Evolutionary conservation across 805 yeast species (phyloP).

Genomic region (Kurtzmaniella cleridarum): DNA sequence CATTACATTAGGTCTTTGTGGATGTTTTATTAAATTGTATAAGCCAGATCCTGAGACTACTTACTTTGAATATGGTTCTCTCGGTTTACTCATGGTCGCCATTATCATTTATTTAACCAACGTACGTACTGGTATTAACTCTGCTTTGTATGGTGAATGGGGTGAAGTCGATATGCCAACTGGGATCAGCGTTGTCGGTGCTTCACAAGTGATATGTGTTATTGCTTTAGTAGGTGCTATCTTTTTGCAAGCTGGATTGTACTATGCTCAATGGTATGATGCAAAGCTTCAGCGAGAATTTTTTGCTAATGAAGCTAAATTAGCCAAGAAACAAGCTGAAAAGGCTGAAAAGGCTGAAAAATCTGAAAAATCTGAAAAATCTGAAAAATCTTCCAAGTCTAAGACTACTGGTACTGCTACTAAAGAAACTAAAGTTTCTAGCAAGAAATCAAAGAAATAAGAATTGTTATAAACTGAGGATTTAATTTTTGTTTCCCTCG

Average conservation of each 20-base stretch:
- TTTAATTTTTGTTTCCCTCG: too few relatives aligned
- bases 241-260: constrained; percentile 80
- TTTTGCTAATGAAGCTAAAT: constrained; percentile 20
- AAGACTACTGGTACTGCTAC: constrained; percentile 8
- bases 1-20: constrained; percentile 60
- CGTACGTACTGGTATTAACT: constrained; percentile 70
- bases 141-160: constrained; percentile 74
- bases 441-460: constrained; percentile 9
- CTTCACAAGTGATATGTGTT: constrained; percentile 74
- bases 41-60: constrained; percentile 83
- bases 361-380: constrained; percentile 11
- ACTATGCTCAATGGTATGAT: constrained; percentile 73
- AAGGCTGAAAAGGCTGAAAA: constrained; percentile 11
- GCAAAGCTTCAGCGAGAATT: constrained; percentile 27
- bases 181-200: constrained; percentile 89
- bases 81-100: constrained; percentile 67
- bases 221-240: constrained; percentile 73
- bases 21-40: constrained; percentile 71
- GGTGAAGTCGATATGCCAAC: constrained; percentile 86
- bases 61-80: constrained; percentile 84
- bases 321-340: constrained; percentile 12
- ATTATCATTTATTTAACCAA: constrained; percentile 82
- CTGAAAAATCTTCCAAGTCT: constrained; percentile 1
- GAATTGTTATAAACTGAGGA: too few relatives aligned
- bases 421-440: constrained; percentile 6